Evolutionary conservation across 352 stramenopile genomes (phyloP).

Genomic region (Globisporangium yorkense): DNA sequence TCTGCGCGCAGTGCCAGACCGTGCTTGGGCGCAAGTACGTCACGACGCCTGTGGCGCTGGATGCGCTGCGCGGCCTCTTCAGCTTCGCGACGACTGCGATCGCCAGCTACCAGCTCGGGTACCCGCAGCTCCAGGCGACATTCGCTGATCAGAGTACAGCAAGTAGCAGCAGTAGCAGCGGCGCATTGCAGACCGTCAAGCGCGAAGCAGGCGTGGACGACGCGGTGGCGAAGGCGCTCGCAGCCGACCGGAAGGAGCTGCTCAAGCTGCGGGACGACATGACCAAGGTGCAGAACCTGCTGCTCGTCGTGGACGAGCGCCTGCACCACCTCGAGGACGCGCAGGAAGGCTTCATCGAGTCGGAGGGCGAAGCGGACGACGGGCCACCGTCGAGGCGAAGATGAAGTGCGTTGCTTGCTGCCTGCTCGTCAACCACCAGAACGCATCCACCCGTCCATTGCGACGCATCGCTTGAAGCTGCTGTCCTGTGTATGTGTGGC

Average conservation of each 20-base stretch:
- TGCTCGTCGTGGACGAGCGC: slow-evolving; percentile 70
- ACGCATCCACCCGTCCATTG: not conserved
- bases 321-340: slow-evolving; percentile 51
- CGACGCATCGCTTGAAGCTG: too few species aligned
- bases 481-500: not conserved
- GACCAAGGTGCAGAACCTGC: slow-evolving; percentile 69
- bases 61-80: slow-evolving; percentile 60
- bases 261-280: slow-evolving; percentile 58
- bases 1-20: slow-evolving; percentile 77
- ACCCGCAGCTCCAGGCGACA: slow-evolving; percentile 26
- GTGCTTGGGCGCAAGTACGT: slow-evolving; percentile 75
- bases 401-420: not conserved
- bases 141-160: not conserved
- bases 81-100: slow-evolving; percentile 73
- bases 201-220: slow-evolving; percentile 24
- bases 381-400: not conserved
- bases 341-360: slow-evolving; percentile 27
- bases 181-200: slow-evolving; percentile 17
- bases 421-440: not conserved
- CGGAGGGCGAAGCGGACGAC: slow-evolving; percentile 18
- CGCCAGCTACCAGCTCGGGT: slow-evolving; percentile 75
- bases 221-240: slow-evolving; percentile 29
- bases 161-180: slow-evolving; percentile 10
- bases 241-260: slow-evolving; percentile 44
- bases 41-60: slow-evolving; percentile 54